Base-by-base conservation (phyloP, 2,329 filamentous ascomycete genomes). In the Claviceps quebecensis region DNA sequence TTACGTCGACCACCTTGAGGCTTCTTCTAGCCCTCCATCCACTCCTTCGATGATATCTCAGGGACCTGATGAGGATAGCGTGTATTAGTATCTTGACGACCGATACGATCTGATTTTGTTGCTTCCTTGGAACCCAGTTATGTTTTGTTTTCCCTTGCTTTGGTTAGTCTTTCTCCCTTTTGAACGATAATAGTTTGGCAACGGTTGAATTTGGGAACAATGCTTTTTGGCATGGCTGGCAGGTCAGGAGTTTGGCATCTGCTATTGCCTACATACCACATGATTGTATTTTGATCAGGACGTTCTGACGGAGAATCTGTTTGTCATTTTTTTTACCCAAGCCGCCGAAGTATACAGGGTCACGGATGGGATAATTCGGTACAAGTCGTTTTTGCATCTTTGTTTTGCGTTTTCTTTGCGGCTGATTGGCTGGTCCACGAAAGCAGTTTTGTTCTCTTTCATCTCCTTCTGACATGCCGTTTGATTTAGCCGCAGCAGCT, bases 1-100 rank as follows among this genome's bases (percentile, higher is more conserved):
- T 67, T 97, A 95, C 64, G 89, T 96, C 65, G 91, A 96, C 66
- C 86, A 90, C 60, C 74, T 80, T 59, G 80, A 84, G 67, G 80
- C 74, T 59, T 83, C 80, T 58, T 81, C 79, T n/a, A 81, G 79
- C 59, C 80, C 29, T 34, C 29, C 80, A 48, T 83, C 81, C 47
- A 84, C 81, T 53, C 81, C 81, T 51, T 84, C 81, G 55, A 85
- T 85, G 80, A 83, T 76, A 51, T 85, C 82, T 47, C 82, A 84
- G 62, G 82, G 81, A 52, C 80, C 76, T 47, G 82, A 86, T 61
- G 81, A 85, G 69, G 80, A 83, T 62, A 84, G 81, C 72, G 78
- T 84, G 71, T 84, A 84, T 65, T 84, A 78, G 72, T 74, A 69
- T 29, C 67, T 58, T 37, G 60, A 77, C 62, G 71, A 76, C 58